phyloP scores from a whole-genome alignment of 768 basidiomycete genomes.

The Rhizopogon sp. region DNA sequence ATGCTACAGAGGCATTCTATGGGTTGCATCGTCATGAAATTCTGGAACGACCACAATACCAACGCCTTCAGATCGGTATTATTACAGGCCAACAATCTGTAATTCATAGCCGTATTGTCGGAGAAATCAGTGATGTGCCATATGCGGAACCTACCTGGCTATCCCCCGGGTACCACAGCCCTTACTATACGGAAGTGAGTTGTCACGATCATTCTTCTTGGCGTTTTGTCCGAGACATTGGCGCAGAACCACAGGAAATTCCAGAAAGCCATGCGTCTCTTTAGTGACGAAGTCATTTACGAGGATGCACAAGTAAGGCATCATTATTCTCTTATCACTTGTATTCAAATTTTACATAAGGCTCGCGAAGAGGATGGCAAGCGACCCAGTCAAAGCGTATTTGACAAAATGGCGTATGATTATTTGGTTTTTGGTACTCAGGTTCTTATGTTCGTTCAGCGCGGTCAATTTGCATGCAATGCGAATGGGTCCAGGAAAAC shows the following conservation, averaged over 20 bases:
- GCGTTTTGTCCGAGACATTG: slow-evolving; percentile 4
- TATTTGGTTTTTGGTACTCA: not conserved
- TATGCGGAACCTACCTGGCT: slow-evolving; percentile 91
- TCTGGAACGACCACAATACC: slow-evolving; percentile 67
- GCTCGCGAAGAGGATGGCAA: slow-evolving; percentile 88
- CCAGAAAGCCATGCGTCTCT: slow-evolving; percentile 45
- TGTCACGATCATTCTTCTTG: not conserved
- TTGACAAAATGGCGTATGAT: slow-evolving; percentile 76
- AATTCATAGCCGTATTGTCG: slow-evolving; percentile 45
- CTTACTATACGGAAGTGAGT: slow-evolving; percentile 65
- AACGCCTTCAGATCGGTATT: slow-evolving; percentile 69
- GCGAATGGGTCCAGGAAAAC: slow-evolving; percentile 88
- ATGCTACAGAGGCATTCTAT: slow-evolving; percentile 86
- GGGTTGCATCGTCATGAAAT: slow-evolving; percentile 86
- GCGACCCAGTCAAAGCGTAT: slow-evolving; percentile 68
- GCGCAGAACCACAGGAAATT: slow-evolving; percentile 43
- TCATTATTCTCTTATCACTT: slow-evolving; percentile 8
- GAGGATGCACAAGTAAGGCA: slow-evolving; percentile 30
- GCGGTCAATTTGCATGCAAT: slow-evolving; percentile 79
- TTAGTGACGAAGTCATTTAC: slow-evolving; percentile 65
- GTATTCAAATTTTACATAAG: slow-evolving; percentile 24
- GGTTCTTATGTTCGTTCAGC: slow-evolving; percentile 23
- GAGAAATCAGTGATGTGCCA: slow-evolving; percentile 69
- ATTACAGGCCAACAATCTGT: slow-evolving; percentile 57
- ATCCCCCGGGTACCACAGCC: slow-evolving; percentile 57